phyloP scores from a whole-genome alignment of 306 rosid genomes.

The Corylus americana region DNA sequence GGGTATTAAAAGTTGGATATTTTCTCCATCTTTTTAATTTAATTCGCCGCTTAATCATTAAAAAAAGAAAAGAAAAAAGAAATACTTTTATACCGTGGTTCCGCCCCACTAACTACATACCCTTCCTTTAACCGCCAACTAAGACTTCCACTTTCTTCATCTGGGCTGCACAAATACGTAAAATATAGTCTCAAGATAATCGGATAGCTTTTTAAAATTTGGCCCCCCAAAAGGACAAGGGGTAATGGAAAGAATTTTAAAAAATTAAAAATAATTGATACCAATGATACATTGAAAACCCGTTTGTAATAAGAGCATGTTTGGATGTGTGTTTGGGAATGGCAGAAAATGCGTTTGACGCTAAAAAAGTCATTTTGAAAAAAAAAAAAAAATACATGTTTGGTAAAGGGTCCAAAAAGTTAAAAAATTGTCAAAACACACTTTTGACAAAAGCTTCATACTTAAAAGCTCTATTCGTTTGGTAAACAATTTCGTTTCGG shows the following conservation, averaged over 20 bases:
- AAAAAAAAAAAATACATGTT: no score
- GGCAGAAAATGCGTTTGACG: no score
- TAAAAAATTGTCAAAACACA: no score
- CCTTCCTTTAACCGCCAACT: slow-evolving; percentile 49
- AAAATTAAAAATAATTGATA: slow-evolving; percentile 21
- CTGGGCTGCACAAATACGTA: slow-evolving; percentile 33
- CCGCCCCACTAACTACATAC: slow-evolving; percentile 28
- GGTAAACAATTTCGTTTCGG: no score
- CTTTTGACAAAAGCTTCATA: no score
- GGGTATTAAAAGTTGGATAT: slow-evolving; percentile 1
- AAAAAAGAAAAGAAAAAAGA: slow-evolving; percentile 17
- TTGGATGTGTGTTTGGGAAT: no score
- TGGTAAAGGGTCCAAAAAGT: no score
- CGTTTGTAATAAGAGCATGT: no score
- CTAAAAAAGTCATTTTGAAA: no score
- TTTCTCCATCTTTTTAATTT: neutral
- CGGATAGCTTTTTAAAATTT: slow-evolving; percentile 41
- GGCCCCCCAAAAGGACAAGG: slow-evolving; percentile 30
- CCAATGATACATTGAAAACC: neutral
- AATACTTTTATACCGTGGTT: slow-evolving; percentile 15
- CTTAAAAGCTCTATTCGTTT: no score
- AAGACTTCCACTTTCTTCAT: slow-evolving; percentile 65
- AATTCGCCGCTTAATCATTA: slow-evolving; percentile 39
- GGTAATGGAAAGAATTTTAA: slow-evolving; percentile 28
- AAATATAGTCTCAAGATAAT: slow-evolving; percentile 31